These are phyloP conservation scores for Pyricularia grisea DNA, from an alignment of 2,329 filamentous ascomycete species.

Conservation along the genomic window DNA sequence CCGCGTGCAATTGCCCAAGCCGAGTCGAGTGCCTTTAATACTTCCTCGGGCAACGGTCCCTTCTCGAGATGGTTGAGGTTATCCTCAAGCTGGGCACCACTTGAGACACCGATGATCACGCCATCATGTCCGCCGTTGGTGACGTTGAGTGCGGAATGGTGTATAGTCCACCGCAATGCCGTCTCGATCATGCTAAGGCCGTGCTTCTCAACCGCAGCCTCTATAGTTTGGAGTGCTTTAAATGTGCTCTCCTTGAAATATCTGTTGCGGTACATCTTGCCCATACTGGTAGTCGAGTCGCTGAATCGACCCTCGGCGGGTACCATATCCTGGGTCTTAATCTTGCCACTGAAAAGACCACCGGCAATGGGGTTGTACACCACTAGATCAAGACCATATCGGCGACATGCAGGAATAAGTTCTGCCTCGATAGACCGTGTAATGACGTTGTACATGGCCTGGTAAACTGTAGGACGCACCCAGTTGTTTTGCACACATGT, in stretches of 20 bases:
- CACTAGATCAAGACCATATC: conserved; percentile 71
- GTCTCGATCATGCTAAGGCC: conserved; percentile 56
- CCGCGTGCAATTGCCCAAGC: conserved; percentile 65
- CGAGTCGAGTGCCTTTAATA: conserved; percentile 62
- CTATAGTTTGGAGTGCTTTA: conserved; percentile 52
- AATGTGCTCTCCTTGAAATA: conserved; percentile 55
- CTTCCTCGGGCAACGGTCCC: conserved; percentile 62
- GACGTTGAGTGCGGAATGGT: conserved; percentile 40
- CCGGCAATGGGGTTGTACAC: conserved; percentile 78
- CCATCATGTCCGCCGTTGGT: conserved; percentile 24
- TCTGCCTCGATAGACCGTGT: conserved; percentile 68
- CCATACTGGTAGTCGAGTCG: conserved; percentile 13
- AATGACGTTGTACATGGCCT: conserved; percentile 81
- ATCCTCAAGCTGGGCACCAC: conserved; percentile 34
- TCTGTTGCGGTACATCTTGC: conserved; percentile 41
- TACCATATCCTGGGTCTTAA: conserved; percentile 47
- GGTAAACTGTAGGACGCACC: conserved; percentile 77
- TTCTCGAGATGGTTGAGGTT: conserved; percentile 41
- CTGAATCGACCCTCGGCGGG: conserved; percentile 15
- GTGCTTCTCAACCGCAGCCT: conserved; percentile 53
- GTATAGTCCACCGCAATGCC: conserved; percentile 57
- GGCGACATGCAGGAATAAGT: conserved; percentile 61
- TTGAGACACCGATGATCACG: conserved; percentile 41
- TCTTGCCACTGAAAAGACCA: conserved; percentile 71
- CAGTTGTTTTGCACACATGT: conserved; percentile 71